Evolutionary conservation across 352 stramenopile genomes (phyloP).

Genomic region (Thalassiosira mediterranea): DNA sequence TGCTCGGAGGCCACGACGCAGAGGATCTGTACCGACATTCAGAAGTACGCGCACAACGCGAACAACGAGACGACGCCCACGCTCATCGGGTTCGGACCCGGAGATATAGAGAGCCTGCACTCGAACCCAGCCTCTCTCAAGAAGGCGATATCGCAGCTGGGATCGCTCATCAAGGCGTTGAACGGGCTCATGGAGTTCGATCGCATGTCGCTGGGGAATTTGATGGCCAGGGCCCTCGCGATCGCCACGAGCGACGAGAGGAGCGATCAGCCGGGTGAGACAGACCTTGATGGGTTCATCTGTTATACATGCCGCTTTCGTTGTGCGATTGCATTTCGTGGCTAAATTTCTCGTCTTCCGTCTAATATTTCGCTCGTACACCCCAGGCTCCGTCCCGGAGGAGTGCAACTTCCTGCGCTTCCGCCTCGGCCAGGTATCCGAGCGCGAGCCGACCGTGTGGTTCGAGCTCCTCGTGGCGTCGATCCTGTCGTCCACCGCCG

Average conservation of each 20-base stretch:
- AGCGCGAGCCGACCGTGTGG: constrained; percentile 84
- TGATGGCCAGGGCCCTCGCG: constrained; percentile 82
- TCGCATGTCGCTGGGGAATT: constrained; percentile 84
- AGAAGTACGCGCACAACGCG: constrained; percentile 82
- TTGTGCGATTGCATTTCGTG: background rate
- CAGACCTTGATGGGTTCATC: no score
- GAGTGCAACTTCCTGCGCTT: constrained; percentile 85
- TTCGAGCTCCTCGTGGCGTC: constrained; percentile 86
- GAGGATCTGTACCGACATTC: constrained; percentile 91
- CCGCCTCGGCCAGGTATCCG: constrained; percentile 81
- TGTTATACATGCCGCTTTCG: background rate
- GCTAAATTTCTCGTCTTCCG: background rate
- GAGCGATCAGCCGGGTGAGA: constrained; percentile 67
- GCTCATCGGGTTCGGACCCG: constrained; percentile 81
- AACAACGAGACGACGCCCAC: constrained; percentile 82
- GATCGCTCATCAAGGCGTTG: constrained; percentile 80
- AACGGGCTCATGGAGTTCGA: constrained; percentile 86
- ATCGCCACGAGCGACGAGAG: constrained; percentile 85
- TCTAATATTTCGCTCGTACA: constrained; percentile 7
- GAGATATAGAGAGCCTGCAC: constrained; percentile 81
- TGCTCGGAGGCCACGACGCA: constrained; percentile 93
- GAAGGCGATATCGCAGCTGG: constrained; percentile 74
- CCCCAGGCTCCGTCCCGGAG: constrained; percentile 47
- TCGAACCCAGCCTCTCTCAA: constrained; percentile 69
- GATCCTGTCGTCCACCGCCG: constrained; percentile 81